phyloP scores from a whole-genome alignment of 495 filamentous ascomycete genomes.

The Aspergillus nanangensis region DNA sequence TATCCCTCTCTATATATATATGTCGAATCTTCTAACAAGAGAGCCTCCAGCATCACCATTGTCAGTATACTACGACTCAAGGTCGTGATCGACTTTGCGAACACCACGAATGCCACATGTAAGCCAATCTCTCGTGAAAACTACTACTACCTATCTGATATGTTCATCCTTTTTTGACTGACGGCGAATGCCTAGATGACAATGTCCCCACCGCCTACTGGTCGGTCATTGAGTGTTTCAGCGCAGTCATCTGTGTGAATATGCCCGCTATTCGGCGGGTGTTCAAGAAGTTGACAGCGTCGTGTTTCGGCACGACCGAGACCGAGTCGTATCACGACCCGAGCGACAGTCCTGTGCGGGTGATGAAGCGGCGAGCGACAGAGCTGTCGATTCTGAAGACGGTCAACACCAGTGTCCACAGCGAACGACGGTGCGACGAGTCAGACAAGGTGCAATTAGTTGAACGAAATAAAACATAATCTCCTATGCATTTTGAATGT shows the following conservation, averaged over 20 bases:
- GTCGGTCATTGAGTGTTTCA: not conserved
- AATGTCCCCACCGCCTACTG: not conserved
- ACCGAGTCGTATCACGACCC: not conserved
- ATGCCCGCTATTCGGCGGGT: not conserved
- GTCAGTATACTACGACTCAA: not conserved
- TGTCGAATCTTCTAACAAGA: too few relatives aligned
- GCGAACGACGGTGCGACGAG: too few relatives aligned
- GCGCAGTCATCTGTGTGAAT: not conserved
- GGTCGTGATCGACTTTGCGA: not conserved
- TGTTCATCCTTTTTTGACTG: too few relatives aligned
- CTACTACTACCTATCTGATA: too few relatives aligned
- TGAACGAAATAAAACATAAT: too few relatives aligned
- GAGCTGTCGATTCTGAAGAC: not conserved
- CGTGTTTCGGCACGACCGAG: not conserved
- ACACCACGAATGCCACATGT: slow-evolving; percentile 2
- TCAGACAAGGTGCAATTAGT: too few relatives aligned
- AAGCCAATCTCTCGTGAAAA: too few relatives aligned
- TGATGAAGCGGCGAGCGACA: not conserved
- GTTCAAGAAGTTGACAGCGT: not conserved
- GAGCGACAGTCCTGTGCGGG: not conserved
- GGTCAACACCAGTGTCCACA: not conserved
- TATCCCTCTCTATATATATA: too few relatives aligned
- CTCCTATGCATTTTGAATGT: too few relatives aligned
- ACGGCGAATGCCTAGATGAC: too few relatives aligned
- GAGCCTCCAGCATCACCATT: not conserved